Evolutionary conservation across 352 stramenopile species (phyloP).

Genomic region (Globisporangium orthogonon): DNA sequence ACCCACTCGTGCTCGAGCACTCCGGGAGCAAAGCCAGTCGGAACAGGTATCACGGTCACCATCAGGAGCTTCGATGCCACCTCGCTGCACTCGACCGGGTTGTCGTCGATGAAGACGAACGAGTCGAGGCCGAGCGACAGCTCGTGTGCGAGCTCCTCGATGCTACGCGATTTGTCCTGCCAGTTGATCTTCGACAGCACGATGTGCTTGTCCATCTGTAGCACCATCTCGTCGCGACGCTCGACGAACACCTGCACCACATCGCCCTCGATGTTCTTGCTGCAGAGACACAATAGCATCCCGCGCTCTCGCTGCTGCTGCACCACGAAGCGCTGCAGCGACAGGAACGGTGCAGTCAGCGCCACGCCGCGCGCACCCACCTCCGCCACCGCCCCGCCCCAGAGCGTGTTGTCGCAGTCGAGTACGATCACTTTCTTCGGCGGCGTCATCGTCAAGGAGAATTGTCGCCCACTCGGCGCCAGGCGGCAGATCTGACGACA

Average conservation of each 20-base stretch:
- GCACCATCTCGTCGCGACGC: slow-evolving; percentile 36
- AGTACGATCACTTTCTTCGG: slow-evolving; percentile 69
- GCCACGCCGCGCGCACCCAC: slow-evolving; percentile 29
- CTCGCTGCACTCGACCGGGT: slow-evolving; percentile 61
- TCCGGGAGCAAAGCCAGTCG: slow-evolving; percentile 20
- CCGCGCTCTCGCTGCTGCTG: slow-evolving; percentile 28
- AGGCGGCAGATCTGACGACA: slow-evolving; percentile 49
- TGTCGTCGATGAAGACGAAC: slow-evolving; percentile 75
- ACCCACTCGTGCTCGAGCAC: slow-evolving; percentile 47
- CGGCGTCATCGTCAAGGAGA: background rate
- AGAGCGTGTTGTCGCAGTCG: slow-evolving; percentile 76
- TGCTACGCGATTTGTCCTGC: slow-evolving; percentile 55
- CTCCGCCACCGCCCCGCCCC: slow-evolving; percentile 58
- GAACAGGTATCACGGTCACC: slow-evolving; percentile 44
- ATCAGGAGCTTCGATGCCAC: slow-evolving; percentile 35
- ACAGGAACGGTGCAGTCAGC: slow-evolving; percentile 32
- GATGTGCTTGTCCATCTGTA: slow-evolving; percentile 48
- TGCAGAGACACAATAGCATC: slow-evolving; percentile 57
- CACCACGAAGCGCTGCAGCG: slow-evolving; percentile 57
- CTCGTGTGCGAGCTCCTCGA: slow-evolving; percentile 39
- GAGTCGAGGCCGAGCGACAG: slow-evolving; percentile 52
- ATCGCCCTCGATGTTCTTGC: slow-evolving; percentile 60
- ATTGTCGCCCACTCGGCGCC: slow-evolving; percentile 9
- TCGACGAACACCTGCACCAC: slow-evolving; percentile 39
- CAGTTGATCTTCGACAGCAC: slow-evolving; percentile 46